Percentiles rank a stretch among this genome's conserved stretches.
These are phyloP conservation scores for Malbranchea zuffiana DNA, from an alignment of 2,329 filamentous ascomycete genomes.

Conservation along the genomic window DNA sequence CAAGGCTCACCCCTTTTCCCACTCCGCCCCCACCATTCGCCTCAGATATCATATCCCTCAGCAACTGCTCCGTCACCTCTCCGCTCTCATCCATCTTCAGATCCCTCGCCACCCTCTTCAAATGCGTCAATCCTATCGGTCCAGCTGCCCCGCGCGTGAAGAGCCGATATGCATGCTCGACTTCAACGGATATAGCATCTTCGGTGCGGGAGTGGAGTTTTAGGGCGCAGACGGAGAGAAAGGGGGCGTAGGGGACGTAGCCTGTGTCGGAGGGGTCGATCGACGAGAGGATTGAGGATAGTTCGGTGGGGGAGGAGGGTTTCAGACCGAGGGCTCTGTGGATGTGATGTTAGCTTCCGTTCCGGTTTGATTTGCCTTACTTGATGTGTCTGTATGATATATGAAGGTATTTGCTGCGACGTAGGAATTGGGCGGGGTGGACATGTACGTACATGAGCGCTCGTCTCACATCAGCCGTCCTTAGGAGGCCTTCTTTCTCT, in stretches of 20 bases:
- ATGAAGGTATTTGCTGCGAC: background rate
- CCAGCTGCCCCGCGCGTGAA: constrained; percentile 54
- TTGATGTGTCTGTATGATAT: no score
- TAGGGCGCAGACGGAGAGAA: constrained; percentile 78
- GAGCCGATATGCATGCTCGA: constrained; percentile 69
- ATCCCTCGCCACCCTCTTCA: constrained; percentile 66
- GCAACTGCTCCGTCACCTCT: constrained; percentile 72
- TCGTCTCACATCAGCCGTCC: constrained; percentile 56
- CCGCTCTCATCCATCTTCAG: constrained; percentile 72
- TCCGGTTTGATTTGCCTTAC: no score
- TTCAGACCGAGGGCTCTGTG: constrained; percentile 75
- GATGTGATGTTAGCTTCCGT: no score
- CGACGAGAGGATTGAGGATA: constrained; percentile 64
- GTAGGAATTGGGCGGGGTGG: background rate
- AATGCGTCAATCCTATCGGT: constrained; percentile 68
- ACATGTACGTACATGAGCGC: constrained; percentile 54
- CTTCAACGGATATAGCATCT: constrained; percentile 53
- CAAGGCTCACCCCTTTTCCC: constrained; percentile 57
- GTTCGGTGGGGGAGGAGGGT: constrained; percentile 52
- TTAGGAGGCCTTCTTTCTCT: constrained; percentile 61
- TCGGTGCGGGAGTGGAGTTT: constrained; percentile 56
- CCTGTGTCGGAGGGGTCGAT: constrained; percentile 76
- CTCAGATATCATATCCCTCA: constrained; percentile 91
- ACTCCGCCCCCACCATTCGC: constrained; percentile 73
- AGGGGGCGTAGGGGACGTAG: constrained; percentile 65